Base-by-base conservation (phyloP, 495 filamentous ascomycete species). In the Platismatia glauca region DNA sequence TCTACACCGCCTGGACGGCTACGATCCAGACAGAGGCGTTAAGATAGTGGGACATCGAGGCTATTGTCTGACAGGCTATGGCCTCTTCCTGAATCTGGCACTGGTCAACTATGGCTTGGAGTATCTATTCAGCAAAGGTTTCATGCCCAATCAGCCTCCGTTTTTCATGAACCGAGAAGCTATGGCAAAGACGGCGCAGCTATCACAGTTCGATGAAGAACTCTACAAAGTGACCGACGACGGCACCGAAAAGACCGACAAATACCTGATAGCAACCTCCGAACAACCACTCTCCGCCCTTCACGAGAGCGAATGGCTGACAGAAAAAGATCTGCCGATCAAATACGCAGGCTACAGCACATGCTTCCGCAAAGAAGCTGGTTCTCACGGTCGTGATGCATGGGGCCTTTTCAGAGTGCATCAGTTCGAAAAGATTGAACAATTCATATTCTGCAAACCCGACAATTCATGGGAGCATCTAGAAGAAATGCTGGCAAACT, bases 401-500 rank as follows among this genome's bases (percentile, higher is more conserved):
- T 98, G 94, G 94, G 94, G 94, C 59, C 90, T 97, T 66, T 98
- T 97, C 81, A 86, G 94, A 68, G 91, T 97, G 46, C 94, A 98
- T 75, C 93, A 98, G 71, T 98, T 98, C 70, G 94, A 97, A 75
- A 98, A 98, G 85, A 84, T 95, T 56, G 92, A 97, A 71, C 93
- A 97, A 78, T 97, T 97, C 67, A 82, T 96, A 66, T 80, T 97
- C 67, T 91, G 90, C 22, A 90, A 95, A 68, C 95, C 94, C 0
- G 95, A 97, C 72, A 88, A 95, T 67, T 93, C 89, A 29, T 98
- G 93, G 94, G 81, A 93, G 71, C 84, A 84, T 50, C 97, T 97
- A 70, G 91, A 97, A 27, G 75, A 88, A 59, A 98, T 98, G 94
- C 91, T 98, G 67, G 74, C 75, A 22, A 88, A 82, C 60, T 91